Base-by-base conservation (phyloP, 208 protist species). In the Leishmania mexicana region DNA sequence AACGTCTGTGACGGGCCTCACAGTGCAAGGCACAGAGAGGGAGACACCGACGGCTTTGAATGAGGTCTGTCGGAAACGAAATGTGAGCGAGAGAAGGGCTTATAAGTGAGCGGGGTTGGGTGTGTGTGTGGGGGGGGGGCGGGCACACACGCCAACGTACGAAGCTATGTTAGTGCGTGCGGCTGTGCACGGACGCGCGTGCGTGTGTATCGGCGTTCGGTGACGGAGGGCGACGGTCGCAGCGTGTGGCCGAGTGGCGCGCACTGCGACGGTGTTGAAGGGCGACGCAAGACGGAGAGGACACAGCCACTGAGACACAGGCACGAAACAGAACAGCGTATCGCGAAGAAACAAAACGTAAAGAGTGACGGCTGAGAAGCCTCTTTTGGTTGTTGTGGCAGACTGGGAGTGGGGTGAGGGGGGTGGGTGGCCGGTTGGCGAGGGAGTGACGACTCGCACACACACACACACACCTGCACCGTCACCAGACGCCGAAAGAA, bases 391-490 rank as follows among this genome's bases (percentile, higher is more conserved):
- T 0, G 28, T 21, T 47, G 68, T 53, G 68, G 68, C 60, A 67
- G 60, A 13, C n/a, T 42, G 73, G 73, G 11, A 28, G 28, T 31
- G 45, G 2, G 38, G 28, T n/a, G n/a, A 0, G n/a, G 7, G 31
- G 47, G 24, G 68, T 24, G n/a, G 49, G 31, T 7, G 6, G 35
- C 1, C 11, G 62, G 81, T 49, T n/a, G 51, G 38, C 7, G 71
- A 28, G 49, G 51, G 35, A 81, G 54, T 60, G 21, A 40, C n/a
- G 77, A 19, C 35, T 57, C 35, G 38, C 54, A 76, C 58, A 78
- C 67, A 77, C 75, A 72, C 75, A 83, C 51, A 80, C 53, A 81
- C 73, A 78, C 24, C 76, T 24, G 51, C 72, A 76, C 72, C 49
- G 24, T 62, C 47, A 17, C 74, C 74, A 78, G 74, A 57, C 73